Percentiles rank a stretch among this genome's conserved stretches.
These are phyloP conservation scores for Erodium texanum DNA, from an alignment of 441 rosid species.

Conservation along the genomic window DNA sequence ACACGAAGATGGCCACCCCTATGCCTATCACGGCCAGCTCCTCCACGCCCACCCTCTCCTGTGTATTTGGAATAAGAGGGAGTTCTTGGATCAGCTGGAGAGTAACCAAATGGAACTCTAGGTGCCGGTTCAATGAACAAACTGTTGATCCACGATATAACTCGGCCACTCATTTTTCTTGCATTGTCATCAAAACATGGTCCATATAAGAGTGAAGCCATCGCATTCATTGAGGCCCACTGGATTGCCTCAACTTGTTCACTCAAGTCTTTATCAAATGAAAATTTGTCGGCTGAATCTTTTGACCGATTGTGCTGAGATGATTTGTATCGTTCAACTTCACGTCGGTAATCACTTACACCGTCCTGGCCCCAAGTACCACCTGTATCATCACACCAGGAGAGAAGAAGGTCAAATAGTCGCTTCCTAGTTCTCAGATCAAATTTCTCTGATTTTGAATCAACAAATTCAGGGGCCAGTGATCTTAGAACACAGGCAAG, in stretches of 20 bases:
- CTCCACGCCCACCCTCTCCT: conserved; percentile 90
- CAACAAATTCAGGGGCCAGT: conserved; percentile 95
- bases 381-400: conserved; percentile 90
- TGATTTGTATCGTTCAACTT: conserved; percentile 93
- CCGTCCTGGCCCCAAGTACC: conserved; percentile 89
- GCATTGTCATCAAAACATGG: conserved; percentile 99
- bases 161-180: conserved; percentile 96
- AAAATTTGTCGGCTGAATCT: conserved; percentile 91
- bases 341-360: conserved; percentile 91
- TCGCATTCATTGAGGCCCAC: conserved; percentile 97
- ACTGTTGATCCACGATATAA: conserved; percentile 95
- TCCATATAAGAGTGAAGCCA: conserved; percentile 95
- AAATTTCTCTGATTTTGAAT: conserved; percentile 84
- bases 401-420: conserved; percentile 80
- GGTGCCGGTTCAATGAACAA: conserved; percentile 94
- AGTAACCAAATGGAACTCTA: conserved; percentile 94
- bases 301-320: conserved; percentile 92
- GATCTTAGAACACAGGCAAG: conserved; percentile 87
- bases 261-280: conserved; percentile 88
- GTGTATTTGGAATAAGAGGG: conserved; percentile 83
- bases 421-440: conserved; percentile 86
- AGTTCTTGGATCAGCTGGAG: conserved; percentile 90
- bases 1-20: conserved; percentile 91
- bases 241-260: conserved; percentile 96
- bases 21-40: conserved; percentile 79